Evolutionary conservation across 176 grass and related monocot species (phyloP), one percentile per base, ranked within the genome.

Genomic region (Juncus effusus): DNA sequence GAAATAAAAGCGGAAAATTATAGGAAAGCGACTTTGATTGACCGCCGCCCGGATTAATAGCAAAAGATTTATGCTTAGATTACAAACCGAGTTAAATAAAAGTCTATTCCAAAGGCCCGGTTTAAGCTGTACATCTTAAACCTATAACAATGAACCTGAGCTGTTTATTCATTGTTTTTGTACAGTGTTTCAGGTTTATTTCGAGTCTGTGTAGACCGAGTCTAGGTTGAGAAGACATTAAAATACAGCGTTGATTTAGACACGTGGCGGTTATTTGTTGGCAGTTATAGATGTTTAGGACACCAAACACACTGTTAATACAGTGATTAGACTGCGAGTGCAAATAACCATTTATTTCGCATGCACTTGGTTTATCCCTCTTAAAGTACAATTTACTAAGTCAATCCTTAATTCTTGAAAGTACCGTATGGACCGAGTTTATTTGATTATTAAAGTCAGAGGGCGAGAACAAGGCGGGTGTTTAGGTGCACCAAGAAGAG

Each of bases 1-100:
- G 51, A 42, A 60, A 56, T 72, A 60, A 69, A 69, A 52, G 49
- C 35, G 50, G 65, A 69, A 47, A 59, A 72, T 72, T 72, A 41
- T 53, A 36, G 51, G 66, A 70, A 70, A 70, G 66, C 51, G 66
- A 70, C 66, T 70, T 28, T 36, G 36, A 41, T 72, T 59, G 51
- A 41, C 54, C 69, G 54, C 54, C 69, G 69, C 42, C 69, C 45
- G 36, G 38, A 41, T 72, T 59, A 59, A 59, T 47, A 47, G 6
- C 44, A 5, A 47, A 47, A 47, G 4, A 47, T 47, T 28, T 47
- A 9, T 47, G 44, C 44, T 47, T 47, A 47, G 44, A 47, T 47
- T 47, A 47, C 44, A 47, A 47, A 47, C 1, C 2, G 44, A 47
- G 44, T 47, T 47, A 47, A 47, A 6, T 47, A 47, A 9, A 5